phyloP scores from a whole-genome alignment of 2,329 filamentous ascomycete species.

The Exserohilum turcica region DNA sequence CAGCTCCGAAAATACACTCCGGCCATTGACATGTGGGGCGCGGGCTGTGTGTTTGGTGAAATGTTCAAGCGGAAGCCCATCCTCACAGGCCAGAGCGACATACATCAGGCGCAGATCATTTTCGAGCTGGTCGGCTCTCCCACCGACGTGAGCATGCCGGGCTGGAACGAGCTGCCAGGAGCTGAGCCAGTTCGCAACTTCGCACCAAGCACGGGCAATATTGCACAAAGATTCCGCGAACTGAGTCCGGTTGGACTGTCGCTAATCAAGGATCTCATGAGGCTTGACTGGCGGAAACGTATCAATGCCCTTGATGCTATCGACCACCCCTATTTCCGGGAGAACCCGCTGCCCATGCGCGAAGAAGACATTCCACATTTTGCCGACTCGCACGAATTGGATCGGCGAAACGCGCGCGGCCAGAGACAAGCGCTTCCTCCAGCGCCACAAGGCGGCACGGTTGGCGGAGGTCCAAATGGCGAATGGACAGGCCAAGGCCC shows the following conservation, averaged over 20 bases:
- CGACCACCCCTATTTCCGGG: constrained; percentile 88
- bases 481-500: constrained; percentile 60
- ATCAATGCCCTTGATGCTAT: constrained; percentile 94
- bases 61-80: constrained; percentile 97
- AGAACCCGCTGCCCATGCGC: constrained; percentile 74
- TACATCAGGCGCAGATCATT: constrained; percentile 89
- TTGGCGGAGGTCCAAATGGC: constrained; percentile 71
- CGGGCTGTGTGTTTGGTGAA: constrained; percentile 98
- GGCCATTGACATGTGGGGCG: constrained; percentile 97
- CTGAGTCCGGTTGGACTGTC: constrained; percentile 75
- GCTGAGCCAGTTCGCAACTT: constrained; percentile 73
- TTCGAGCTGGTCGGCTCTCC: constrained; percentile 92
- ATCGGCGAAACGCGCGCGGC: constrained; percentile 86
- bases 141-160: constrained; percentile 89
- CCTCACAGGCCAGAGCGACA: constrained; percentile 83
- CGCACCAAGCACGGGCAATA: constrained; percentile 65
- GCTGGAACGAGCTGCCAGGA: constrained; percentile 82
- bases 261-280: constrained; percentile 79
- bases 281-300: constrained; percentile 83
- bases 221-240: constrained; percentile 77
- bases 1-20: constrained; percentile 92
- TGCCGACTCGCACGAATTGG: constrained; percentile 95
- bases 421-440: constrained; percentile 84
- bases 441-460: constrained; percentile 87
- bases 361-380: constrained; percentile 89